A percentile compares a stretch with the other conserved stretches of the same genome.
These are phyloP conservation scores for Millerozyma miso DNA, from an alignment of 805 yeast species.

Conservation along the genomic window DNA sequence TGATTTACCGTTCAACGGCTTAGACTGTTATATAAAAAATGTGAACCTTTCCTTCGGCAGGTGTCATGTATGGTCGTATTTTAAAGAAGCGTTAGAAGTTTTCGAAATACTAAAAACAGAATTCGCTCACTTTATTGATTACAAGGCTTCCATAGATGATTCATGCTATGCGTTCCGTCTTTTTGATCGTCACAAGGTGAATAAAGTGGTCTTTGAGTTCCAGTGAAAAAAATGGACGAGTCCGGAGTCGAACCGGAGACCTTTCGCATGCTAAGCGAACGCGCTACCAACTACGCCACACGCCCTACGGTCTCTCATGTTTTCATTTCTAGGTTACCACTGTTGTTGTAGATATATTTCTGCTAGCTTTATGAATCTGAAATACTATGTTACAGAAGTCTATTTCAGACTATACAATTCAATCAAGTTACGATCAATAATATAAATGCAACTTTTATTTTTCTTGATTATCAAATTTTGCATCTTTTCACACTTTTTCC, in stretches of 20 bases:
- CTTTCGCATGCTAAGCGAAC: constrained; percentile 48
- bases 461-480: too few relatives aligned
- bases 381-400: too few relatives aligned
- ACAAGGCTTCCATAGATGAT: constrained; percentile 40
- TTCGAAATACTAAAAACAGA: constrained; percentile 42
- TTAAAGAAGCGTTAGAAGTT: constrained; percentile 46
- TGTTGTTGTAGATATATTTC: not conserved
- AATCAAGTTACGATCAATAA: too few relatives aligned
- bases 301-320: too few relatives aligned
- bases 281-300: constrained; percentile 50
- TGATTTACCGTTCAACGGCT: constrained; percentile 50
- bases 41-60: constrained; percentile 57
- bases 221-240: constrained; percentile 31
- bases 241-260: constrained; percentile 45
- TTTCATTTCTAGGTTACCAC: too few relatives aligned
- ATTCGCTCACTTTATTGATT: constrained; percentile 51
- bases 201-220: constrained; percentile 48
- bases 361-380: too few relatives aligned
- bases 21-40: constrained; percentile 56
- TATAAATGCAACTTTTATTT: too few relatives aligned
- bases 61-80: constrained; percentile 58
- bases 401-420: too few relatives aligned
- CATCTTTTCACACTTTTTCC: too few relatives aligned
- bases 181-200: constrained; percentile 51
- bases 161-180: constrained; percentile 44